Evolutionary conservation across 352 stramenopile species (phyloP).

Genomic region (Phytopythium delawarense): DNA sequence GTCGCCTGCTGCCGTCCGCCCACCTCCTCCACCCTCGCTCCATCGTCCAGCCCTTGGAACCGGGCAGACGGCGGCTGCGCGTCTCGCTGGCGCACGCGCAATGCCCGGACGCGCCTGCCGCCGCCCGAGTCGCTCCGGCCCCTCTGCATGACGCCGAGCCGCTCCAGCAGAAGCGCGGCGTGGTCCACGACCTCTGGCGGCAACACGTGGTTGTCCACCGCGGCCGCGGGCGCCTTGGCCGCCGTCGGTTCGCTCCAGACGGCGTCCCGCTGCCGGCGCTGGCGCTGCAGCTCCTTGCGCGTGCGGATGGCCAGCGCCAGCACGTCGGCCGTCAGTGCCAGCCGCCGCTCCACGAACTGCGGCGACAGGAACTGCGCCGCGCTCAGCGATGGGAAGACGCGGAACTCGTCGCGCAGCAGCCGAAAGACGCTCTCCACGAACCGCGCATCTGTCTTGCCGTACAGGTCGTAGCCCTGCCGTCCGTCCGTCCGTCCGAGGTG

Average conservation of each 20-base stretch:
- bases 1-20: background rate
- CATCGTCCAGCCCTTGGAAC: background rate
- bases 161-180: constrained; percentile 29
- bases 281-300: constrained; percentile 37
- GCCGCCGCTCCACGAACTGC: constrained; percentile 56
- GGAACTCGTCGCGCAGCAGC: constrained; percentile 67
- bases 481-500: background rate
- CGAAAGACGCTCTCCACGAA: constrained; percentile 76
- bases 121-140: background rate
- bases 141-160: constrained; percentile 9
- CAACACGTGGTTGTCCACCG: constrained; percentile 44
- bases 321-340: constrained; percentile 54
- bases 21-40: background rate
- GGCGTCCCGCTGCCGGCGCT: constrained; percentile 38
- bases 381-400: constrained; percentile 62
- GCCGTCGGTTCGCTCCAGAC: constrained; percentile 48
- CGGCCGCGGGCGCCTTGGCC: constrained; percentile 4
- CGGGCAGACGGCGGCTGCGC: background rate
- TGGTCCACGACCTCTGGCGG: constrained; percentile 19
- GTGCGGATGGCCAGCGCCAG: constrained; percentile 41
- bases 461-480: constrained; percentile 60
- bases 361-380: constrained; percentile 55
- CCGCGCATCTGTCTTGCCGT: constrained; percentile 69
- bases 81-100: background rate
- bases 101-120: background rate